Percentiles rank a stretch among this genome's conserved stretches.
phyloP scores from a whole-genome alignment of 345 rosid genomes.

The Citrus sinensis region DNA sequence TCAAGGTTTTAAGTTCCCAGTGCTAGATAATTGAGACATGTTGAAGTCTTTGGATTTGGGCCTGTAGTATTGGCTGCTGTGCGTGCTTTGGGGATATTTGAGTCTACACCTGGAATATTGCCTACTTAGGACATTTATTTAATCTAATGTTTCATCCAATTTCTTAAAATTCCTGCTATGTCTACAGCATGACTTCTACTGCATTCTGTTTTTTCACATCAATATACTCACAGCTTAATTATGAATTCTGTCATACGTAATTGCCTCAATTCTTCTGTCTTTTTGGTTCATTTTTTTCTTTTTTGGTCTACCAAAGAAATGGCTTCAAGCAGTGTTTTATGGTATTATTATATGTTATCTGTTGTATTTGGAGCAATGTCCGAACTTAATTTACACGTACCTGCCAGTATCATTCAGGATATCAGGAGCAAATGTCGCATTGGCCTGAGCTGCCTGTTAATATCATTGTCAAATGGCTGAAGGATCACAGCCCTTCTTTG shows the following conservation, averaged over 20 bases:
- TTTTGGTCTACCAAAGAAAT: background rate
- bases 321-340: background rate
- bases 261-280: background rate
- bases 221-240: background rate
- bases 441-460: constrained; percentile 97
- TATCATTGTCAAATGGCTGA: constrained; percentile 64
- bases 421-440: constrained; percentile 89
- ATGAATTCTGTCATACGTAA: background rate
- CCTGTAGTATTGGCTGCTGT: too few relatives aligned
- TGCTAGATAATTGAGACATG: background rate
- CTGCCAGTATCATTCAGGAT: constrained; percentile 90
- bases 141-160: background rate
- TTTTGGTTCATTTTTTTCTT: background rate
- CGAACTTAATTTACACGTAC: constrained; percentile 22
- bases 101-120: background rate
- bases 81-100: background rate
- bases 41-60: background rate
- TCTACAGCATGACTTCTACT: background rate
- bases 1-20: background rate
- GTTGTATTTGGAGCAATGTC: background rate
- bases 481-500: constrained; percentile 57
- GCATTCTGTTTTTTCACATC: background rate
- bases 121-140: too few relatives aligned
- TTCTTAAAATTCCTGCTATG: background rate
- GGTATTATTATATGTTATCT: background rate